Conservation (phyloP, 164 flowering plant species). For the Nymphaea thermarum region DNA sequence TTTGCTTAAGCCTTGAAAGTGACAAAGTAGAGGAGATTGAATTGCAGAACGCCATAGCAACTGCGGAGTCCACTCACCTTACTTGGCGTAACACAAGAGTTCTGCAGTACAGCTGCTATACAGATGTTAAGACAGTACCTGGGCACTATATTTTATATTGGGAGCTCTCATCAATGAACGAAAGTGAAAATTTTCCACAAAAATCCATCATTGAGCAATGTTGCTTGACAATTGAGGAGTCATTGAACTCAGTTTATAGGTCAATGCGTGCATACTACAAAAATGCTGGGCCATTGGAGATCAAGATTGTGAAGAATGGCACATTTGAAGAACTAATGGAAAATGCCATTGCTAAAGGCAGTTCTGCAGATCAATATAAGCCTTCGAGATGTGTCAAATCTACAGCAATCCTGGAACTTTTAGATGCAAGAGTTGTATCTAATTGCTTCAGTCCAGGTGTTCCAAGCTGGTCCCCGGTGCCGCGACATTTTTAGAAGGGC, state of each 20-base stretch:
- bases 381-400: constrained; percentile 67
- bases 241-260: constrained; percentile 67
- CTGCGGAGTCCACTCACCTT: constrained; percentile 24
- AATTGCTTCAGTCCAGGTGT: constrained; percentile 43
- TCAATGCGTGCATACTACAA: constrained; percentile 52
- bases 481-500: constrained; percentile 9
- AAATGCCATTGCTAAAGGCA: constrained; percentile 70
- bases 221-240: constrained; percentile 66
- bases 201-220: constrained; percentile 31
- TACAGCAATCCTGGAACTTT: constrained; percentile 57
- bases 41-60: constrained; percentile 50
- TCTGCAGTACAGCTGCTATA: constrained; percentile 70
- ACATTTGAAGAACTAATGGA: constrained; percentile 86
- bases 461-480: constrained; percentile 54
- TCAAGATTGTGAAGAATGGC: constrained; percentile 50
- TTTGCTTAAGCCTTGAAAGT: constrained; percentile 56
- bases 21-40: constrained; percentile 80
- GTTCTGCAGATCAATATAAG: constrained; percentile 77
- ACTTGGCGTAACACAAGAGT: constrained; percentile 29
- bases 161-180: constrained; percentile 43
- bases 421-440: constrained; percentile 51
- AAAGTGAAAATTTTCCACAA: constrained; percentile 13
- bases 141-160: constrained; percentile 77
- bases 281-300: constrained; percentile 70
- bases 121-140: constrained; percentile 53